Evolutionary conservation across 2,329 filamentous ascomycete species (phyloP).

Genomic region (Exophiala viscosa): DNA sequence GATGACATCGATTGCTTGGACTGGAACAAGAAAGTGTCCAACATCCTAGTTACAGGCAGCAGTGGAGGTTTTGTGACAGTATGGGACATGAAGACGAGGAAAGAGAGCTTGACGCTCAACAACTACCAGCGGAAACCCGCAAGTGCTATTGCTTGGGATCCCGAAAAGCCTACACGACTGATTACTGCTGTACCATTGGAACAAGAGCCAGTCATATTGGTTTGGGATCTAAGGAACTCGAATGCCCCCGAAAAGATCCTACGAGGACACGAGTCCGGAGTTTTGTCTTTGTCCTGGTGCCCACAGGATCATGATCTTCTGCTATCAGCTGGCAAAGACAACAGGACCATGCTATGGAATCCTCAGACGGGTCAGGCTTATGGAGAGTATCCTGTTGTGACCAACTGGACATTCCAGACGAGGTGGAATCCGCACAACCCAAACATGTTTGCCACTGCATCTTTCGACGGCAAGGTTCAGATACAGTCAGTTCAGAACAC

Average conservation of each 20-base stretch:
- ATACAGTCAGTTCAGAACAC: conserved; percentile 94
- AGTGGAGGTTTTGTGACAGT: conserved; percentile 93
- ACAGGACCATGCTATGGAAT: conserved; percentile 93
- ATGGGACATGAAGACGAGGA: conserved; percentile 98
- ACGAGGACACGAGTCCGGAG: conserved; percentile 88
- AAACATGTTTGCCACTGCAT: conserved; percentile 86
- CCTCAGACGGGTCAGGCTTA: conserved; percentile 81
- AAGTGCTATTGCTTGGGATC: conserved; percentile 95
- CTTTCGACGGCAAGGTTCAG: conserved; percentile 94
- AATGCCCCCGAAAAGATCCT: conserved; percentile 85
- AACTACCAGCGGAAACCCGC: conserved; percentile 84
- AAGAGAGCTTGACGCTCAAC: conserved; percentile 92
- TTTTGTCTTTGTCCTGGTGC: conserved; percentile 94
- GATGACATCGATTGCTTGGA: conserved; percentile 95
- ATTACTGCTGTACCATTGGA: conserved; percentile 90
- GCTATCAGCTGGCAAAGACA: conserved; percentile 94
- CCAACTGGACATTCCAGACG: conserved; percentile 99
- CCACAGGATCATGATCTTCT: conserved; percentile 82
- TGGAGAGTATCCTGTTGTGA: conserved; percentile 93
- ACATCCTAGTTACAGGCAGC: conserved; percentile 92
- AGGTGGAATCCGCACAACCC: conserved; percentile 93
- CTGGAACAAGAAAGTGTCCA: conserved; percentile 97
- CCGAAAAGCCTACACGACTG: conserved; percentile 81
- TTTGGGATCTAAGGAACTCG: conserved; percentile 95
- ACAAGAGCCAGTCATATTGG: conserved; percentile 76